Evolutionary conservation across 768 basidiomycete species (phyloP), one percentile per base, ranked within the genome.

Genomic region (Rubroboletus satanas): DNA sequence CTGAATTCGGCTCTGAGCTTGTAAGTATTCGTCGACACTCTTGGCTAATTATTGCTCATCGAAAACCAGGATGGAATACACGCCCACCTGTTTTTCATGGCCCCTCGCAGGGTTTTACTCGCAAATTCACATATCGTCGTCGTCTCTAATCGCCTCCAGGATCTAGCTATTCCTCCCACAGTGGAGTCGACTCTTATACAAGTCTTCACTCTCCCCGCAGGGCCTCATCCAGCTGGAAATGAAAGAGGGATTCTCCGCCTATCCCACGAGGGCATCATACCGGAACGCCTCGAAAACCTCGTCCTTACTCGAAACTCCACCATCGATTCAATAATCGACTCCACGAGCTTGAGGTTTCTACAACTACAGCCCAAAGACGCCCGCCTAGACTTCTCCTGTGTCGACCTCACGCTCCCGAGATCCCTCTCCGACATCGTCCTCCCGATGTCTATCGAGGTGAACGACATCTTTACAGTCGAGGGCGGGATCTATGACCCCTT

Each of bases 101-200:
- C 41, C 26, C 18, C 15, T 14, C 26, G 37, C 10, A 5, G 8
- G 7, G 37, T 57, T 14, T 29, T 49, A 39, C 47, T 57, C 12
- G 45, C 56, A 17, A 57, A 45, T 23, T 45, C 56, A 0, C 54
- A 57, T n/a, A n/a, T 56, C 14, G 18, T 56, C 15, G 46, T 49
- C 35, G 10, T 44, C 29, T 49, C 39, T 33, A 11, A 41, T 28
- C 48, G 12, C 9, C 28, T 9, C 14, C 12, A 17, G 2, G n/a
- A 31, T 5, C 10, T 9, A 3, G 21, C 1, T 26, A 28, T 10
- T 1, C 18, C 28, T 23, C 32, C 45, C 28, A 5, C 18, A 32
- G 17, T 10, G 17, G 45, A n/a, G 10, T 37, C 8, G 2, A 56
- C 54, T 4, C 42, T 33, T 23, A 29, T 57, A 2, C 56, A 57